phyloP scores from a whole-genome alignment of 2,329 filamentous ascomycete genomes.

The Thelonectria olida region DNA sequence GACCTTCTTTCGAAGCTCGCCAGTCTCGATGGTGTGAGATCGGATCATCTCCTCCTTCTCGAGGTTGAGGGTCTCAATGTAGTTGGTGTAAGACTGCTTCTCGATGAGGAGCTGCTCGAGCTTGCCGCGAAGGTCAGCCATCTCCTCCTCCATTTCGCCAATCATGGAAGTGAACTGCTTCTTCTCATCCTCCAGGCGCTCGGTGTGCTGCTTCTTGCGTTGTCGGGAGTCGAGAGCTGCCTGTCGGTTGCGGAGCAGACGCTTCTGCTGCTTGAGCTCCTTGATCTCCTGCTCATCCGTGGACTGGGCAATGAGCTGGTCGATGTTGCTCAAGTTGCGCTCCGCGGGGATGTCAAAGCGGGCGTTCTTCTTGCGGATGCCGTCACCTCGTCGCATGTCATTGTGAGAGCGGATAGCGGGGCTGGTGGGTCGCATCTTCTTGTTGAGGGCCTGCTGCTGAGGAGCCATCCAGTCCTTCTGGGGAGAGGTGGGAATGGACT shows the following conservation, averaged over 20 bases:
- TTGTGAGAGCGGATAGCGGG: conserved; percentile 79
- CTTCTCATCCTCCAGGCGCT: conserved; percentile 96
- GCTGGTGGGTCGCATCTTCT: conserved; percentile 73
- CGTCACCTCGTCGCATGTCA: conserved; percentile 80
- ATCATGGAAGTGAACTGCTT: conserved; percentile 86
- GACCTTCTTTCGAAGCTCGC: conserved; percentile 92
- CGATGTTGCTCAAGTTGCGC: conserved; percentile 93
- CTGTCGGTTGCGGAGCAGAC: conserved; percentile 92
- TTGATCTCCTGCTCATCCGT: conserved; percentile 94
- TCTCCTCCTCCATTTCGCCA: conserved; percentile 79
- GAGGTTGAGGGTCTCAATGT: conserved; percentile 78
- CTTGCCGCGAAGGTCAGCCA: conserved; percentile 73
- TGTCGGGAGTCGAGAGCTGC: conserved; percentile 97
- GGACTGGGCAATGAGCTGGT: conserved; percentile 87
- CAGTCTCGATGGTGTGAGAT: conserved; percentile 87
- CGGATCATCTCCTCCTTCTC: conserved; percentile 95
- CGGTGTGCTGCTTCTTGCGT: conserved; percentile 97
- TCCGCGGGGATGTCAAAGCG: conserved; percentile 97
- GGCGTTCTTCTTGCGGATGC: conserved; percentile 98
- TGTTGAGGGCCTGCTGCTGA: conserved; percentile 56
- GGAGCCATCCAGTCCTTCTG: conserved; percentile 67
- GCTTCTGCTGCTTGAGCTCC: conserved; percentile 98
- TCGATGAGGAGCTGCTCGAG: conserved; percentile 77
- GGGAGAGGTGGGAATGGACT: conserved; percentile 63
- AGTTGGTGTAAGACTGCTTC: conserved; percentile 78